Conservation (phyloP, 192 early-diverging fungal species). For the Phycomyces blakesleeanus region DNA sequence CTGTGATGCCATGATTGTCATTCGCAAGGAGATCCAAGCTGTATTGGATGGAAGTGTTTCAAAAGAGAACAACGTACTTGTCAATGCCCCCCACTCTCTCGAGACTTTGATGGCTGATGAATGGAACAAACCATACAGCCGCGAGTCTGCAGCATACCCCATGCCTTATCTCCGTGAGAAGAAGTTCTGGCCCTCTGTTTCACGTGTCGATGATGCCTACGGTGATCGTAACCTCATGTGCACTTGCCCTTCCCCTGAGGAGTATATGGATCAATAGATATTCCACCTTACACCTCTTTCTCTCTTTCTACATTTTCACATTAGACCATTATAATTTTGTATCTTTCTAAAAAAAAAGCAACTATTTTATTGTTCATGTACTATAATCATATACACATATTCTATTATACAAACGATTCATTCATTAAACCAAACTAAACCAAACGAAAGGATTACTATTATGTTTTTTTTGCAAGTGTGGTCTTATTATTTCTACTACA, state of each 20-base stretch:
- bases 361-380: not conserved
- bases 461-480: too few species aligned
- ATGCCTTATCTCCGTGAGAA: conserved; percentile 71
- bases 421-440: not conserved
- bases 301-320: not conserved
- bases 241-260: conserved; percentile 91
- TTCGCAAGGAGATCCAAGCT: conserved; percentile 87
- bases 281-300: not conserved
- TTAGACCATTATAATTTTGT: not conserved
- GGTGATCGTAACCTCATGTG: conserved; percentile 95
- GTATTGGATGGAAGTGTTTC: conserved; percentile 84
- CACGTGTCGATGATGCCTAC: conserved; percentile 90
- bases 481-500: too few species aligned
- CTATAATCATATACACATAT: not conserved
- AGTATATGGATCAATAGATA: conserved; percentile 42
- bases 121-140: conserved; percentile 86
- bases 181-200: conserved; percentile 98
- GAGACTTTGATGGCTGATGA: conserved; percentile 69
- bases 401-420: not conserved
- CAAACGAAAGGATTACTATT: too few species aligned
- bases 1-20: conserved; percentile 96
- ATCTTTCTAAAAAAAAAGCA: too few species aligned
- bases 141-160: conserved; percentile 91
- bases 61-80: conserved; percentile 83
- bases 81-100: conserved; percentile 86